Evolutionary conservation across 2,329 filamentous ascomycete species (phyloP).

Genomic region (Tolypocladium cylindrosporum): DNA sequence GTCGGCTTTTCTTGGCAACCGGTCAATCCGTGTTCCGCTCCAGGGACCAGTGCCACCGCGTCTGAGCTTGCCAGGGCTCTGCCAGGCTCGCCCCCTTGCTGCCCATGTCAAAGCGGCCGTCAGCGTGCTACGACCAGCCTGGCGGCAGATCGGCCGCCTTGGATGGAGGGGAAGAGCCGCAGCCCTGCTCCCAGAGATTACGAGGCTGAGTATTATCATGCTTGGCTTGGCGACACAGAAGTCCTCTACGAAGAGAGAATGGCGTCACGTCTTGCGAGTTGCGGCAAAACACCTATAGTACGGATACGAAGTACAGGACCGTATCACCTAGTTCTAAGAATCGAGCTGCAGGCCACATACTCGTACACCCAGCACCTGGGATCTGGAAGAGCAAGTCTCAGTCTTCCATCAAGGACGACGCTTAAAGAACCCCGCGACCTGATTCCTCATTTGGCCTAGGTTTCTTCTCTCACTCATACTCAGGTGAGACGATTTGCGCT

Average conservation of each 20-base stretch:
- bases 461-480: conserved; percentile 8
- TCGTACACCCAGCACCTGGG: not conserved
- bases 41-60: not conserved
- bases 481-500: conserved; percentile 2
- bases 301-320: not conserved
- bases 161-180: not conserved
- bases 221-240: not conserved
- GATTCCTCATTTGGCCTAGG: conserved; percentile 5
- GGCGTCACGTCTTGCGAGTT: not conserved
- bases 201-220: not conserved
- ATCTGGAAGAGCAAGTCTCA: not conserved
- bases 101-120: not conserved
- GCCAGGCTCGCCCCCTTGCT: not conserved
- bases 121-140: not conserved
- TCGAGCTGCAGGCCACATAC: not conserved
- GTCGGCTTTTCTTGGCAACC: not conserved
- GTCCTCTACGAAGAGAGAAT: not conserved
- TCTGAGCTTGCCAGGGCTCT: not conserved
- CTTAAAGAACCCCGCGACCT: not conserved
- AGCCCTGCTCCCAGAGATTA: not conserved
- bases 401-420: not conserved
- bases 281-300: not conserved
- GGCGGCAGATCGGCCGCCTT: not conserved
- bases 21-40: not conserved
- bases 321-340: no score